Evolutionary conservation across 495 filamentous ascomycete species (phyloP).

Genomic region (Sordaria brevicollis): DNA sequence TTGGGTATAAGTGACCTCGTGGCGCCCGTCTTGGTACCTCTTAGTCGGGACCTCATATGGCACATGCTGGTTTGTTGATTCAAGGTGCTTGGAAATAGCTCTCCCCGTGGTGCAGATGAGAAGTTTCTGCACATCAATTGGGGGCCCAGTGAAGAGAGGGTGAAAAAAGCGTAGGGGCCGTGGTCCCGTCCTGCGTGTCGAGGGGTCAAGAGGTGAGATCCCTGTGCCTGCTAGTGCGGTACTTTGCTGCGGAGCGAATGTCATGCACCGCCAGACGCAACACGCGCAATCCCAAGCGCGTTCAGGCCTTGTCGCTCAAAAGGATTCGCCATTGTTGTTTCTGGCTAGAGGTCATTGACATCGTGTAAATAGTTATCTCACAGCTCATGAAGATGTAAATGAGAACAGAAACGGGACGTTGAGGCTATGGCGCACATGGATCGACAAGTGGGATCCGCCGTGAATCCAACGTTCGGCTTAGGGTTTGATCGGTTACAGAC

Average conservation of each 20-base stretch:
- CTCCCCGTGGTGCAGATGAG: not conserved
- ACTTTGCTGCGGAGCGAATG: not conserved
- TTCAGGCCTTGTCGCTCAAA: not conserved
- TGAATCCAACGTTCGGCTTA: not conserved
- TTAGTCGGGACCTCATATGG: not conserved
- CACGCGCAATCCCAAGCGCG: not conserved
- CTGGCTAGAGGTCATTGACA: not conserved
- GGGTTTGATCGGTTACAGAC: too few relatives aligned
- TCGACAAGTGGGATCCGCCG: not conserved
- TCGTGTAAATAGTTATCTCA: not conserved
- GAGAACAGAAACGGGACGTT: not conserved
- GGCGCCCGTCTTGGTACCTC: not conserved
- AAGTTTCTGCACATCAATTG: not conserved
- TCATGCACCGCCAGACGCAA: not conserved
- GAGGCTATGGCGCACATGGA: not conserved
- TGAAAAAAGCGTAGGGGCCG: not conserved
- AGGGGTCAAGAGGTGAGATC: slow-evolving; percentile 2
- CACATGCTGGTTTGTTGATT: not conserved
- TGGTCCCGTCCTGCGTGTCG: not conserved
- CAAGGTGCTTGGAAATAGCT: not conserved
- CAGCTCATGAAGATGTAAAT: not conserved
- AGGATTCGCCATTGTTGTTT: not conserved
- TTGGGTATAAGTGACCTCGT: not conserved
- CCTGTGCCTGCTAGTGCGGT: slow-evolving; percentile 16
- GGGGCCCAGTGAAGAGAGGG: not conserved